Evolutionary conservation across 352 stramenopile species (phyloP), one percentile per base, ranked within the genome.

Genomic region (Globisporangium cylindrosporum): DNA sequence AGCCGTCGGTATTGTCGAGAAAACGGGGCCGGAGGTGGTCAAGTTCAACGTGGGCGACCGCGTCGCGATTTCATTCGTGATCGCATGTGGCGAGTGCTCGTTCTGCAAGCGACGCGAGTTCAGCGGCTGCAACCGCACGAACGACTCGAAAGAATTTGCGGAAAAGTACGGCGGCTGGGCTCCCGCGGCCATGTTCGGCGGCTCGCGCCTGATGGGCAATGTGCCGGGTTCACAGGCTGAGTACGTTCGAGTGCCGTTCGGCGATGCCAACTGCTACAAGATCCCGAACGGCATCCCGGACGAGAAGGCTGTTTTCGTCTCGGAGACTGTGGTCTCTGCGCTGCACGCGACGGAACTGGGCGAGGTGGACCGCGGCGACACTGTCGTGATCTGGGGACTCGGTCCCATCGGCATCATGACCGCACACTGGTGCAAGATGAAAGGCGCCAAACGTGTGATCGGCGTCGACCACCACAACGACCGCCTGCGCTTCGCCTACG

Each of bases 171-270:
- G 84, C 53, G 81, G 80, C 27, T 89, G 80, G 78, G 81, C 84
- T 24, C 78, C 81, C 15, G 81, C 81, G 12, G 84, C 84, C 3
- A 70, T 93, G 38, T 87, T 92, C 25, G 86, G 86, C 2, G 76
- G 70, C 32, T 81, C 77, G 3, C 75, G 76, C 5, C 67, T 91
- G 75, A 55, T 85, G 32, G 80, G 78, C 66, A 88, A 86, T 59
- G 67, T 91, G 4, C 83, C 84, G 0, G 87, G 87, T 57, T 79
- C 83, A 25, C 82, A 92, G 62, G 87, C 87, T 8, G 81, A 94
- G 77, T 93, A 78, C 55, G 81, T 93, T 15, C 81, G 86, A 25
- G 86, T 94, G 67, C 86, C 86, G 3, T 90, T 86, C 53, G 86
- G 69, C 4, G 86, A 94, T 34, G 59, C 79, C 25, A 94, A 92